These are phyloP conservation scores for Clonostachys sp. DNA, from an alignment of 2,329 filamentous ascomycete genomes.

Conservation along the genomic window DNA sequence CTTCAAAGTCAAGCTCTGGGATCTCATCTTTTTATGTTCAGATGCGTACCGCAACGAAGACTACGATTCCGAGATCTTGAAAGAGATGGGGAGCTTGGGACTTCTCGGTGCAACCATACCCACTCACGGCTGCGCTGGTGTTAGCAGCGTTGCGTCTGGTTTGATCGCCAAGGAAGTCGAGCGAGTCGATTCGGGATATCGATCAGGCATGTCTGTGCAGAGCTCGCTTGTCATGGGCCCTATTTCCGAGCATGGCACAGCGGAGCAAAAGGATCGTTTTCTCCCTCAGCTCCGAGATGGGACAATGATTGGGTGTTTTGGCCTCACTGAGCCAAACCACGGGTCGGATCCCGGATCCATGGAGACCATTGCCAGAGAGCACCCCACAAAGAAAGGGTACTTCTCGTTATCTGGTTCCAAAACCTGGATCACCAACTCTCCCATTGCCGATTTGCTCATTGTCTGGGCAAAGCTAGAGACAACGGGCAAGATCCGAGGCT, in stretches of 20 bases:
- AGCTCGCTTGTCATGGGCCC: conserved; percentile 85
- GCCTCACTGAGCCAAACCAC: conserved; percentile 80
- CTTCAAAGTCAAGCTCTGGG: neutral
- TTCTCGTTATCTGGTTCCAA: conserved; percentile 70
- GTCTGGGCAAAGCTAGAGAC: conserved; percentile 79
- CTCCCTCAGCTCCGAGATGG: conserved; percentile 71
- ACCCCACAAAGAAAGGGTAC: conserved; percentile 72
- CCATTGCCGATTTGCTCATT: conserved; percentile 71
- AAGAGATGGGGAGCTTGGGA: conserved; percentile 94
- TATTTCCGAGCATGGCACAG: conserved; percentile 72
- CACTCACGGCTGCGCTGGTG: conserved; percentile 50
- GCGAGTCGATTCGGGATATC: conserved; percentile 77
- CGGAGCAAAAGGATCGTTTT: conserved; percentile 74
- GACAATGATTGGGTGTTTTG: conserved; percentile 72
- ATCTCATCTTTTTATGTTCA: neutral
- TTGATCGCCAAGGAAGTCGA: conserved; percentile 80
- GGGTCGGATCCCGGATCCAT: conserved; percentile 79
- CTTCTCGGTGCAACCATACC: conserved; percentile 82
- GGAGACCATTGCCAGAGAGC: conserved; percentile 74
- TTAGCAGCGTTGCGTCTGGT: conserved; percentile 64
- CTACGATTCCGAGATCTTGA: conserved; percentile 79
- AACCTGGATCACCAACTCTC: conserved; percentile 86
- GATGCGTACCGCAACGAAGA: conserved; percentile 58
- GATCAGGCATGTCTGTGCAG: conserved; percentile 81
- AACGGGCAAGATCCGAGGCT: conserved; percentile 76